Evolutionary conservation across 2,329 filamentous ascomycete species (phyloP).

Genomic region (Endothia cerciana): DNA sequence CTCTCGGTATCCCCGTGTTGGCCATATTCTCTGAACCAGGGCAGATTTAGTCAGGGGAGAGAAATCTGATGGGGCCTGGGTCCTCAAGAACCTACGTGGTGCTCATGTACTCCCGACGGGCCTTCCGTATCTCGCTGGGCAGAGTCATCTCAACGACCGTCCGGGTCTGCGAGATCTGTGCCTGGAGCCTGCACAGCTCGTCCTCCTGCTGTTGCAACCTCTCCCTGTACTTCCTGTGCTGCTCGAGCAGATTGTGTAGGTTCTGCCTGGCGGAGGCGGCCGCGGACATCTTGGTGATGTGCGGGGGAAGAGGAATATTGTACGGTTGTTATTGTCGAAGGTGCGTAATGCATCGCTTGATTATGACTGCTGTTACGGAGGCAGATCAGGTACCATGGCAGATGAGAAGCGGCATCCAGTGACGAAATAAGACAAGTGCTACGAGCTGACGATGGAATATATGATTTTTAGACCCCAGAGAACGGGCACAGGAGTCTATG

Average conservation of each 20-base stretch:
- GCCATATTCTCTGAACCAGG: not conserved
- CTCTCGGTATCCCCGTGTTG: not conserved
- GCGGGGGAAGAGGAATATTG: not conserved
- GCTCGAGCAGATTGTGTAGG: slow-evolving; percentile 9
- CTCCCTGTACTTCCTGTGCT: slow-evolving; percentile 5
- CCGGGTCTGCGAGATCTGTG: slow-evolving; percentile 1
- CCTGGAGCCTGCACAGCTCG: slow-evolving; percentile 7
- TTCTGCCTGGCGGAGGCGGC: slow-evolving; percentile 6
- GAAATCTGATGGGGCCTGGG: not conserved
- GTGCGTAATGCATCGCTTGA: not conserved
- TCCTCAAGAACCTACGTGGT: slow-evolving; percentile 6
- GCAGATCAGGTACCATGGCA: not conserved
- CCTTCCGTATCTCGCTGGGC: slow-evolving; percentile 9
- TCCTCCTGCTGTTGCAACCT: slow-evolving; percentile 7
- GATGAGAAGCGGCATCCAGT: not conserved
- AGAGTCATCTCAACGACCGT: slow-evolving; percentile 16
- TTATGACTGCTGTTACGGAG: not conserved
- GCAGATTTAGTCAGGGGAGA: not conserved
- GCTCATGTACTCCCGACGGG: slow-evolving; percentile 8
- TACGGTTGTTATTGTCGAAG: not conserved
- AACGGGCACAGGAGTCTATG: not conserved
- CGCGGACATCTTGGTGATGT: not conserved
- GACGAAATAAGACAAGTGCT: not conserved
- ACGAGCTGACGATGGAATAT: not conserved
- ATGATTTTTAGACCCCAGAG: too few species aligned